Evolutionary conservation across 192 early-diverging fungal species (phyloP).

Genomic region (Coemansia sp.): DNA sequence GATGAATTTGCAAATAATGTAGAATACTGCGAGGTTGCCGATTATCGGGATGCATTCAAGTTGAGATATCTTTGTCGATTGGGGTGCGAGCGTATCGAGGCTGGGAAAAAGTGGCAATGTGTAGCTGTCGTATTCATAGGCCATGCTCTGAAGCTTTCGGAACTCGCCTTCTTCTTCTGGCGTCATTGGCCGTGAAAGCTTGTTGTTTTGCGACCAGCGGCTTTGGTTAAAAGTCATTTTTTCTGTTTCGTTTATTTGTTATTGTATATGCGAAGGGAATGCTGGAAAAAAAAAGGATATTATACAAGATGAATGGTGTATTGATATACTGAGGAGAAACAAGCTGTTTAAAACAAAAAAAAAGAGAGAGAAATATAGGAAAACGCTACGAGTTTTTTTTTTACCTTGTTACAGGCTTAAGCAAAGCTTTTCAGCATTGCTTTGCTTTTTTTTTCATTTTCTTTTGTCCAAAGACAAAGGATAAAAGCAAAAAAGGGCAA

Average conservation of each 20-base stretch:
- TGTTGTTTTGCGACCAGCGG: background rate
- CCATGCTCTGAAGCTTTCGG: constrained; percentile 32
- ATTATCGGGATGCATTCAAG: constrained; percentile 46
- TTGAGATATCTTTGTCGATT: constrained; percentile 46
- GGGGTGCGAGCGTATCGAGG: constrained; percentile 23
- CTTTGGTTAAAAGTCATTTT: background rate
- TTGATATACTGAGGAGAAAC: too few relatives aligned
- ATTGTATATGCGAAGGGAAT: background rate
- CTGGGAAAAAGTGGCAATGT: constrained; percentile 31
- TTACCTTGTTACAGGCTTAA: background rate
- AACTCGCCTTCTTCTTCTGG: constrained; percentile 27
- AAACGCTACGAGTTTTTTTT: background rate
- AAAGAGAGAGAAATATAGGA: too few relatives aligned
- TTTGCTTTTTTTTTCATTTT: background rate
- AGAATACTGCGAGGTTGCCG: constrained; percentile 38
- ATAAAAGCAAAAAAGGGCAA: background rate
- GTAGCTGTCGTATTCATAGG: constrained; percentile 47
- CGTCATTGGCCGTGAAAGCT: constrained; percentile 26
- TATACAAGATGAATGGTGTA: background rate
- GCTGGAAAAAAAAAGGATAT: background rate
- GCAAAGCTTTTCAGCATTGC: background rate
- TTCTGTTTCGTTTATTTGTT: background rate
- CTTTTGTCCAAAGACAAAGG: background rate
- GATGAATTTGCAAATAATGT: constrained; percentile 27
- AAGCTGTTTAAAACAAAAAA: too few relatives aligned